phyloP scores from a whole-genome alignment of 805 yeast species.

The Isabelozyma rhagii region DNA sequence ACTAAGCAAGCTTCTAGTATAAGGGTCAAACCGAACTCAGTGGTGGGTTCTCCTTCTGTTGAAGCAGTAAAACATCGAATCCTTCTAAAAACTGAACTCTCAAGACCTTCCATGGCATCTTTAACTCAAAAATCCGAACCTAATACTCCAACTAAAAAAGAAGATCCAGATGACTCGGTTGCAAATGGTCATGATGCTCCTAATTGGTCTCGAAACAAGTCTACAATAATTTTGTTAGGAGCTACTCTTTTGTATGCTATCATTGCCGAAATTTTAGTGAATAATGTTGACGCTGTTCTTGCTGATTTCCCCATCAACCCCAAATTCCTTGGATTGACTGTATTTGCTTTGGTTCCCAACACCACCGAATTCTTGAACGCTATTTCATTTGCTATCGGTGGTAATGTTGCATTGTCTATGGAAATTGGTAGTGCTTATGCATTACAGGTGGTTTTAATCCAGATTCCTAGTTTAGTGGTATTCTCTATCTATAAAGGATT shows the following conservation, averaged over 20 bases:
- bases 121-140: neutral
- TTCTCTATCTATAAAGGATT: constrained; percentile 55
- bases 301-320: constrained; percentile 79
- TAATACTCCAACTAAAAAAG: neutral
- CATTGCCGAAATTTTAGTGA: constrained; percentile 91
- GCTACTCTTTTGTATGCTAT: constrained; percentile 88
- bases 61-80: constrained; percentile 14
- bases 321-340: constrained; percentile 87
- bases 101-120: constrained; percentile 1
- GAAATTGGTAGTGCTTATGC: constrained; percentile 98
- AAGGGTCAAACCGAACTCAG: constrained; percentile 4
- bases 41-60: constrained; percentile 15
- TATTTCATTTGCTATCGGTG: constrained; percentile 92
- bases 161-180: constrained; percentile 22
- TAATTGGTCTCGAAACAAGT: constrained; percentile 87
- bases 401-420: constrained; percentile 94
- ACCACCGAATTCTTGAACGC: constrained; percentile 97
- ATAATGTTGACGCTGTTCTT: constrained; percentile 86
- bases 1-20: neutral
- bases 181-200: constrained; percentile 86
- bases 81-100: constrained; percentile 2
- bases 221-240: constrained; percentile 74
- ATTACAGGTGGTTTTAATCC: constrained; percentile 88
- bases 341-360: constrained; percentile 94
- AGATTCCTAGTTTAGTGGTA: constrained; percentile 85